Percentiles rank a stretch among this genome's conserved stretches.
These are phyloP conservation scores for Penicillium macrosclerotiorum DNA, from an alignment of 495 filamentous ascomycete genomes.

Conservation along the genomic window DNA sequence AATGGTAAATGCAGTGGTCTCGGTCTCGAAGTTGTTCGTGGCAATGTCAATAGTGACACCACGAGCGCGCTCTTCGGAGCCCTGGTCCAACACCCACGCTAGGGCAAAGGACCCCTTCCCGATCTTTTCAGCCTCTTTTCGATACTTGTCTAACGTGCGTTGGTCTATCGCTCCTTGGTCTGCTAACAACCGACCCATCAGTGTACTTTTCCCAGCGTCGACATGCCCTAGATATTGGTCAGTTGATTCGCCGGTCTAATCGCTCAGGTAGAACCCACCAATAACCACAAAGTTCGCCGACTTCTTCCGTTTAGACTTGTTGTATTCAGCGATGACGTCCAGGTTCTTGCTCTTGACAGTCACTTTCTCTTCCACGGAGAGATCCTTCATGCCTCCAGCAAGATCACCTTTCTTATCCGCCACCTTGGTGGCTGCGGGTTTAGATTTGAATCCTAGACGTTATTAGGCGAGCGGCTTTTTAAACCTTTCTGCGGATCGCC, in stretches of 20 bases:
- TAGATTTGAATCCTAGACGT: constrained; percentile 47
- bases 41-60: constrained; percentile 99
- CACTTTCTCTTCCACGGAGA: constrained; percentile 67
- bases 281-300: constrained; percentile 95
- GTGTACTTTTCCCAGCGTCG: constrained; percentile 94
- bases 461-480: constrained; percentile 38
- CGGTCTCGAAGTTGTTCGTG: constrained; percentile 88
- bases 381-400: constrained; percentile 50
- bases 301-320: constrained; percentile 71
- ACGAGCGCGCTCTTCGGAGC: constrained; percentile 77
- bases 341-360: constrained; percentile 82
- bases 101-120: constrained; percentile 95
- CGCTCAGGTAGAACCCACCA: constrained; percentile 51
- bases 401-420: constrained; percentile 42
- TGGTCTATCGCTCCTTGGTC: constrained; percentile 86
- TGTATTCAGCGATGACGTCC: constrained; percentile 78
- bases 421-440: constrained; percentile 41
- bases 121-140: constrained; percentile 83
- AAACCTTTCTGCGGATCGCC: constrained; percentile 48
- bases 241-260: constrained; percentile 1
- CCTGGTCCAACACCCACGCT: constrained; percentile 94
- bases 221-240: constrained; percentile 68
- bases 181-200: constrained; percentile 92
- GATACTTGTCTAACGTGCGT: constrained; percentile 81
- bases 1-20: constrained; percentile 83